phyloP scores from a whole-genome alignment of 768 basidiomycete genomes.

The Cystofilobasidium capitatum region DNA sequence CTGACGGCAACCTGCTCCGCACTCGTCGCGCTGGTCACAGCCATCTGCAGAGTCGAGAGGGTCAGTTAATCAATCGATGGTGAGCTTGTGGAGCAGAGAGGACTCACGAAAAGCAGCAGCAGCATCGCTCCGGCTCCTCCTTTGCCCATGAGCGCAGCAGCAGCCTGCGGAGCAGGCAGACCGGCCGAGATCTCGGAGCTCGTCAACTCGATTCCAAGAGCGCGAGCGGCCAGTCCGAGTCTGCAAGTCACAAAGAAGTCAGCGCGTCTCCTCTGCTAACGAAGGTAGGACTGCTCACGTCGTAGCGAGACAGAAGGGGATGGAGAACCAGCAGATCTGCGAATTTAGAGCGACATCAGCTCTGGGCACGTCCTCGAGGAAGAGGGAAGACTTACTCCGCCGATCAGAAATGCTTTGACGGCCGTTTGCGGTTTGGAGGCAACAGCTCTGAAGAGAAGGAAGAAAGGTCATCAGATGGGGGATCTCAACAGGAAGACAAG shows the following conservation, averaged over 20 bases:
- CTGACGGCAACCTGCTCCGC: constrained; percentile 87
- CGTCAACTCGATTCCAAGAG: constrained; percentile 51
- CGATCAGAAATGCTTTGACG: constrained; percentile 81
- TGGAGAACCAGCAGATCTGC: constrained; percentile 91
- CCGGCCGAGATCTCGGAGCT: constrained; percentile 70
- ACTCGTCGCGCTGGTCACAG: constrained; percentile 53
- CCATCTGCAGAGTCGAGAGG: background rate
- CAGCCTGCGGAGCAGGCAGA: constrained; percentile 69
- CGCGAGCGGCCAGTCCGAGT: constrained; percentile 80
- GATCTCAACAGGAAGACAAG: too few species aligned
- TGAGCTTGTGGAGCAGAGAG: too few species aligned
- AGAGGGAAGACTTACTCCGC: too few species aligned
- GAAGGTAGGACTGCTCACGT: too few species aligned
- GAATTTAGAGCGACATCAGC: too few species aligned
- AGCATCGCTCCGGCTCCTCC: constrained; percentile 44
- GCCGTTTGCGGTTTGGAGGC: constrained; percentile 70
- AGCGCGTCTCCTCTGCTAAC: too few species aligned
- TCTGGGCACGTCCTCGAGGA: too few species aligned
- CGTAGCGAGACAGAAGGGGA: constrained; percentile 74
- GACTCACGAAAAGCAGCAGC: constrained; percentile 22
- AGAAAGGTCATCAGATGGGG: too few species aligned
- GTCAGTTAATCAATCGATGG: too few species aligned
- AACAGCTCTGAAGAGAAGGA: too few species aligned
- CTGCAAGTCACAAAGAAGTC: too few species aligned
- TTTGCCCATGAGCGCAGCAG: constrained; percentile 68